phyloP scores from a whole-genome alignment of 148 eudicot genomes.

The Linanthus parryae region DNA sequence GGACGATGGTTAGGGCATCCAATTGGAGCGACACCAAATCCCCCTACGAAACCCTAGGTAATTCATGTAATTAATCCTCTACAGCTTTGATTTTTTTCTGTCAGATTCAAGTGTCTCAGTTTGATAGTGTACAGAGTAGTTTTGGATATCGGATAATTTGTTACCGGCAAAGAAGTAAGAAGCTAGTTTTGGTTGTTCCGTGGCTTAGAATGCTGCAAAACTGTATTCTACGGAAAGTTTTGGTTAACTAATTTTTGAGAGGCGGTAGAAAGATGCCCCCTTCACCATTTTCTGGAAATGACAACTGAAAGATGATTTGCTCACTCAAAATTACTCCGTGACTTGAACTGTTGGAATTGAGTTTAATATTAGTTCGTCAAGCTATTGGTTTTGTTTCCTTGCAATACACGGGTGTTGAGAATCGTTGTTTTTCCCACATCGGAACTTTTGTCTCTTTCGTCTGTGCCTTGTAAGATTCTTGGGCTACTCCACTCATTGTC shows the following conservation, averaged over 20 bases:
- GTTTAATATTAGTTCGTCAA: background rate
- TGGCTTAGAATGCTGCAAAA: background rate
- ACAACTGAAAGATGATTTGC: no score
- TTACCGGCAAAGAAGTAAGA: no score
- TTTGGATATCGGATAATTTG: background rate
- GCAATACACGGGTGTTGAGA: background rate
- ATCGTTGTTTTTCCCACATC: background rate
- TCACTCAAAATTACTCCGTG: background rate
- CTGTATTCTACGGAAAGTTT: background rate
- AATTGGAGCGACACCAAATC: constrained; percentile 71
- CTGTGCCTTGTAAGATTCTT: background rate
- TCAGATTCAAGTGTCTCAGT: background rate
- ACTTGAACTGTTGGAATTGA: background rate
- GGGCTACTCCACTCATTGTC: no score
- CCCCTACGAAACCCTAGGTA: constrained; percentile 88
- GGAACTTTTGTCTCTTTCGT: background rate
- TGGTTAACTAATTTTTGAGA: background rate
- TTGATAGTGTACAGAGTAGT: background rate
- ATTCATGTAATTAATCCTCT: background rate
- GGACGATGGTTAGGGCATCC: constrained; percentile 48
- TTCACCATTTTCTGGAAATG: no score
- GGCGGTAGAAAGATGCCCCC: no score
- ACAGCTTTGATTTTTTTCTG: constrained; percentile 3
- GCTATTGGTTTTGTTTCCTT: background rate
- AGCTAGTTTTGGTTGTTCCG: background rate